These are phyloP conservation scores for Asparagopsis taxiformis DNA, from an alignment of 31 red algal species.

Conservation along the genomic window DNA sequence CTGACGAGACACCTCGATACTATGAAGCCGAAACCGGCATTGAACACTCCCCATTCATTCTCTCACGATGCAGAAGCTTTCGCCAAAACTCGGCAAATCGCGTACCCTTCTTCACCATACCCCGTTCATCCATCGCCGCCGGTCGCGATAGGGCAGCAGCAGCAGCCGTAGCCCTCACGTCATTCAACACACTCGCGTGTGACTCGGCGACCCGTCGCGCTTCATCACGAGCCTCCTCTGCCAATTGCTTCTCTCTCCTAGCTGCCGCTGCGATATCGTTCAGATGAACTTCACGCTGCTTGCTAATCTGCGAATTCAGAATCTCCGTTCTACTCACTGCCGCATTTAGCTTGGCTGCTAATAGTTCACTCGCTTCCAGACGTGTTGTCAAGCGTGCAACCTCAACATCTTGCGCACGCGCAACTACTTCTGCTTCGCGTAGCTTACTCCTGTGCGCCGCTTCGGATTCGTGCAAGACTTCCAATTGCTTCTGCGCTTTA, in stretches of 20 bases:
- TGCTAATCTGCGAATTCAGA: conserved; percentile 32
- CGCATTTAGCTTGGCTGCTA: conserved; percentile 26
- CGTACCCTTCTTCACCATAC: conserved; percentile 13
- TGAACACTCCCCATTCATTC: conserved; percentile 18
- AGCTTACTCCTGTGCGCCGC: conserved; percentile 17
- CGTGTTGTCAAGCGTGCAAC: conserved; percentile 40
- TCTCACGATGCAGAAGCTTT: conserved; percentile 48
- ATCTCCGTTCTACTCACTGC: conserved; percentile 24
- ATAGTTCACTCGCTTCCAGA: conserved; percentile 26
- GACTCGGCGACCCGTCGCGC: conserved; percentile 29
- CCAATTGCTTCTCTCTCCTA: conserved; percentile 39
- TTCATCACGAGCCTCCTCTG: conserved; percentile 52
- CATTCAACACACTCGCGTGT: conserved; percentile 41
- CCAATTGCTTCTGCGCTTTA: neutral
- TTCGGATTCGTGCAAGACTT: conserved; percentile 6
- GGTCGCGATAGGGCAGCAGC: conserved; percentile 32
- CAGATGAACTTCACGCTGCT: conserved; percentile 35
- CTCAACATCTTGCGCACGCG: conserved; percentile 54
- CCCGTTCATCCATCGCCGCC: conserved; percentile 8
- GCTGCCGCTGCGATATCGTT: conserved; percentile 29
- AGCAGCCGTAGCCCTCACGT: conserved; percentile 41
- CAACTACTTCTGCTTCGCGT: conserved; percentile 27
- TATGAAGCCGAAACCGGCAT: neutral
- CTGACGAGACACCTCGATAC: too few relatives aligned
- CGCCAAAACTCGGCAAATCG: conserved; percentile 62